Percentiles rank a stretch among this genome's conserved stretches.
Conservation (phyloP, 2,329 filamentous ascomycete genomes). For the Bipolaris oryzae region DNA sequence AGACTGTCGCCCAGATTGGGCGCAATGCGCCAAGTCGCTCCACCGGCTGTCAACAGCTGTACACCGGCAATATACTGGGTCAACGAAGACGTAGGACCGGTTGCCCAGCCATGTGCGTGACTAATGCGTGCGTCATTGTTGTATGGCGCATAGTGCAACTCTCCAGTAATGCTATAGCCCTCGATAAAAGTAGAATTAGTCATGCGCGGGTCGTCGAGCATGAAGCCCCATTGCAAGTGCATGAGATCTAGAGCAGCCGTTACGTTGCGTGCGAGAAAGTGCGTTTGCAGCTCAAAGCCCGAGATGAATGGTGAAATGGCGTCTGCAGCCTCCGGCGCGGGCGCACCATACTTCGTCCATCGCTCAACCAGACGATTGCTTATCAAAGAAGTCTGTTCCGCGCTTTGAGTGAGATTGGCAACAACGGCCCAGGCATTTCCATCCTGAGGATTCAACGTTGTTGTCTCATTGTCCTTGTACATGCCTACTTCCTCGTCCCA, state of each 20-base stretch:
- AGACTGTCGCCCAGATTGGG: slow-evolving; percentile 46
- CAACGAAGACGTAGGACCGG: slow-evolving; percentile 55
- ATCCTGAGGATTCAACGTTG: slow-evolving; percentile 57
- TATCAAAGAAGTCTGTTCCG: slow-evolving; percentile 40
- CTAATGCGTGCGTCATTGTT: slow-evolving; percentile 55
- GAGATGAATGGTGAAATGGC: slow-evolving; percentile 57
- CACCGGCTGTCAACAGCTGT: slow-evolving; percentile 46
- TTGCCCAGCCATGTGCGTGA: slow-evolving; percentile 60
- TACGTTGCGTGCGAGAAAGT: slow-evolving; percentile 51
- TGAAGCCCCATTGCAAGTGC: slow-evolving; percentile 60
- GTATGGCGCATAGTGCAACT: slow-evolving; percentile 58
- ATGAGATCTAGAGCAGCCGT: slow-evolving; percentile 53
- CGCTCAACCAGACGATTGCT: slow-evolving; percentile 40
- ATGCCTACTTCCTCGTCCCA: slow-evolving; percentile 58
- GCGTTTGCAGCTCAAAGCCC: slow-evolving; percentile 55
- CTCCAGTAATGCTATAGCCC: slow-evolving; percentile 55
- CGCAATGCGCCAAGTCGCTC: slow-evolving; percentile 46
- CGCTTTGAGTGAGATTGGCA: slow-evolving; percentile 44
- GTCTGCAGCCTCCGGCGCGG: slow-evolving; percentile 54
- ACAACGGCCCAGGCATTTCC: slow-evolving; percentile 53
- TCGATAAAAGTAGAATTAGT: slow-evolving; percentile 61
- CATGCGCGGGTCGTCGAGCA: slow-evolving; percentile 61
- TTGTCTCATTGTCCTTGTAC: slow-evolving; percentile 62
- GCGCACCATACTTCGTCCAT: slow-evolving; percentile 55
- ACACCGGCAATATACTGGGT: slow-evolving; percentile 53